Evolutionary conservation across 1,139 yeast species (phyloP), one percentile per base, ranked within the genome.

Genomic region (Waltiozyma sp.): DNA sequence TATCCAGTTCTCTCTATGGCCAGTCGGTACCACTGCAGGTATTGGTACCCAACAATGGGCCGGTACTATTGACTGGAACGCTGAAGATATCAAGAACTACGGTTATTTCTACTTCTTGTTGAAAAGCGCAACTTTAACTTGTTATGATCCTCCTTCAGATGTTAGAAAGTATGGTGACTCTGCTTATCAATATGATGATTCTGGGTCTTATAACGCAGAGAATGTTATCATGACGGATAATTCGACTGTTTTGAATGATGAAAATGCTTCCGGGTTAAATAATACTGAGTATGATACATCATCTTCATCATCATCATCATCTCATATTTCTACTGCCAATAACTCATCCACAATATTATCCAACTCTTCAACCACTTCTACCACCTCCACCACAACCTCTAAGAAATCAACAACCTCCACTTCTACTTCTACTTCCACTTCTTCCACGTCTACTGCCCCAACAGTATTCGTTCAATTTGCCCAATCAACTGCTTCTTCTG

Each of bases 41-140:
- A 63, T 67, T 39, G 97, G 96, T 60, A 89, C 96, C 16, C 70
- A 80, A 50, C 82, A 75, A 51, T 89, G 97, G 96, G 95, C 96
- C 35, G 97, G 96, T 58, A 66, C 57, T 6, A 76, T 88, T 46
- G 74, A 87, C 66, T 89, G 96, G 96, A 65, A 80, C 60, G 72
- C 91, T 28, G 62, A 69, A 6, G 96, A 87, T 62, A 76, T 87
- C 48, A 55, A 69, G 47, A 67, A 82, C 46, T 74, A 80, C 41
- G 96, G 96, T 24, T 88, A 87, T 66, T 80, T 77, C 64, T 86
- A 77, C 58, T 79, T 84, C 35, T 70, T 74, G 47, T 55, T 88
- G 41, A 70, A 80, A 55, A 72, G 73, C 41, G 67, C 86, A 35
- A 65, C 72, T 13, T 72, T 87, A 41, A 70, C 75, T 38, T 74